phyloP scores from a whole-genome alignment of 306 rosid species.

The Corylus americana region DNA sequence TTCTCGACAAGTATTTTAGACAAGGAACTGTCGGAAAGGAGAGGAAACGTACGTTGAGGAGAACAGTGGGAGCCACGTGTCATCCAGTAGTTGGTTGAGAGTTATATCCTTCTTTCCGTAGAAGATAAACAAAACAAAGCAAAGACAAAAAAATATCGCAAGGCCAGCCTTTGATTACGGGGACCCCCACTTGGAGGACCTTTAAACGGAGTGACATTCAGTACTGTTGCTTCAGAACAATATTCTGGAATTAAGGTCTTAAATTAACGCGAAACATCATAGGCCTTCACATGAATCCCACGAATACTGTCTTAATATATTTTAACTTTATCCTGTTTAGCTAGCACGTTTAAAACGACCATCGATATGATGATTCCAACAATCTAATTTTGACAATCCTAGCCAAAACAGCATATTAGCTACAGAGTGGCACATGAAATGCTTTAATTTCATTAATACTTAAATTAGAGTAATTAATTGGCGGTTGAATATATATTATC shows the following conservation, averaged over 20 bases:
- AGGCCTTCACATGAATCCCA: not conserved
- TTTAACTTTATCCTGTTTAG: not conserved
- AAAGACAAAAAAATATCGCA: constrained; percentile 25
- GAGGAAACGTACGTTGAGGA: constrained; percentile 60
- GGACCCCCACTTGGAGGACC: constrained; percentile 30
- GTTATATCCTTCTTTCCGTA: constrained; percentile 44
- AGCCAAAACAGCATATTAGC: not conserved
- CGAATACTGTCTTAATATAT: not conserved
- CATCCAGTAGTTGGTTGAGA: constrained; percentile 50
- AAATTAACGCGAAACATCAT: not conserved
- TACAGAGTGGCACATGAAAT: not conserved
- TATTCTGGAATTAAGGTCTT: not conserved
- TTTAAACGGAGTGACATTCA: constrained; percentile 25
- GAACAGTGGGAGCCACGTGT: constrained; percentile 54
- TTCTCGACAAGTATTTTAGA: constrained; percentile 62
- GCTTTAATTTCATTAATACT: too few species aligned
- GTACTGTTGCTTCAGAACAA: not conserved
- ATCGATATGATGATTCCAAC: not conserved
- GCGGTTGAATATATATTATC: not conserved
- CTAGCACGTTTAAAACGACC: not conserved
- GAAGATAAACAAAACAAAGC: constrained; percentile 57
- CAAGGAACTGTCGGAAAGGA: constrained; percentile 55
- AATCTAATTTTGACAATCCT: not conserved
- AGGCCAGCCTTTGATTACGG: constrained; percentile 24
- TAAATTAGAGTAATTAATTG: not conserved